These are phyloP conservation scores for Aspergillus awamori DNA, from an alignment of 2,329 filamentous ascomycete species.

Conservation along the genomic window DNA sequence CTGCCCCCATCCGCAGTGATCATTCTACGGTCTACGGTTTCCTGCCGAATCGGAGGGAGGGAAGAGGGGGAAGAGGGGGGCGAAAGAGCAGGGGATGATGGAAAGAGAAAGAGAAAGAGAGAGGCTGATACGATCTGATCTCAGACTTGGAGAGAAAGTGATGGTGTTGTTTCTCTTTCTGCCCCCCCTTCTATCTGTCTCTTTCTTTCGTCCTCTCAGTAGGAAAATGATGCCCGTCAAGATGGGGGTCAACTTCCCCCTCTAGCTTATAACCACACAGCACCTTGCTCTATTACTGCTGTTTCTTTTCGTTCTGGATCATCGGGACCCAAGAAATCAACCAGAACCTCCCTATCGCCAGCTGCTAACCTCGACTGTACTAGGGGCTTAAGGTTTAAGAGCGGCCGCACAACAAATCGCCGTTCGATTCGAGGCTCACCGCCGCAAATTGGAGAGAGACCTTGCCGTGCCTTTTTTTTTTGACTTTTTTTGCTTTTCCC, in stretches of 20 bases:
- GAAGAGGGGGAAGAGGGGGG: not conserved
- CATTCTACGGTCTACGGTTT: not conserved
- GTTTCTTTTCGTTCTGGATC: not conserved
- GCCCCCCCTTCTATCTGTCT: not conserved
- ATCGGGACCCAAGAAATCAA: not conserved
- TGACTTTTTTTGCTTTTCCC: not conserved
- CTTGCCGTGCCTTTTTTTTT: slow-evolving; percentile 1
- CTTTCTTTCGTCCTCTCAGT: no score
- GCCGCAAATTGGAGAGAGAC: not conserved
- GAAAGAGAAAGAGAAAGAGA: not conserved
- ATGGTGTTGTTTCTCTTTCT: not conserved
- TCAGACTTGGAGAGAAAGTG: not conserved
- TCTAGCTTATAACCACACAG: not conserved
- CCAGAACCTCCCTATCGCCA: not conserved
- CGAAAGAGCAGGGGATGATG: not conserved
- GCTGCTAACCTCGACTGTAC: slow-evolving; percentile 4
- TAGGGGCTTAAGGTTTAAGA: slow-evolving; percentile 4
- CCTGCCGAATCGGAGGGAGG: not conserved
- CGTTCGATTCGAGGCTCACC: slow-evolving; percentile 1
- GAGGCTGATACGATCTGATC: not conserved
- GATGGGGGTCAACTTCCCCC: not conserved
- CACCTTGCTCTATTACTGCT: not conserved
- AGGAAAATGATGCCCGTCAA: not conserved
- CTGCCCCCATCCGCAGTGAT: slow-evolving; percentile 1
- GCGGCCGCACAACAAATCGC: slow-evolving; percentile 6